Conservation (phyloP, 2,329 filamentous ascomycete species). For the Colletotrichum tanaceti region DNA sequence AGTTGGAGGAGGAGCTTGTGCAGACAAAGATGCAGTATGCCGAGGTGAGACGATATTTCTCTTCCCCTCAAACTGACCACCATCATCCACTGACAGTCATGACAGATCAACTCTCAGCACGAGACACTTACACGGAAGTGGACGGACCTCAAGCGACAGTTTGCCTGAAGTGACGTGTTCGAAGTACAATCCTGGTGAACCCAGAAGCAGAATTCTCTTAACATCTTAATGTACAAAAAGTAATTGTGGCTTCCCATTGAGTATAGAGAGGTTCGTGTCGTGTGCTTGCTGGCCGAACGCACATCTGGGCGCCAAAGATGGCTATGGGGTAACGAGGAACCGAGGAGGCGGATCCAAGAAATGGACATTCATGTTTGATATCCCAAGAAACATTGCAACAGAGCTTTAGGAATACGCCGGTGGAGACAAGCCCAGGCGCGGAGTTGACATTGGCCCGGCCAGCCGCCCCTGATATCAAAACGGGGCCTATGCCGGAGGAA, state of each 20-base stretch:
- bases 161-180: constrained; percentile 51
- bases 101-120: constrained; percentile 76
- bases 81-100: constrained; percentile 7
- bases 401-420: constrained; percentile 9
- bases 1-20: constrained; percentile 93
- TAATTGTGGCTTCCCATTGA: constrained; percentile 38
- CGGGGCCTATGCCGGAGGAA: background rate
- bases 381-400: constrained; percentile 22
- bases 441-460: constrained; percentile 14
- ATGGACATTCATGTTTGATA: constrained; percentile 30
- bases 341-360: constrained; percentile 7
- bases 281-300: constrained; percentile 39
- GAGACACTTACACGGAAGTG: constrained; percentile 81
- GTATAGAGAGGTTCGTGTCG: constrained; percentile 33
- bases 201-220: constrained; percentile 39
- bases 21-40: constrained; percentile 95
- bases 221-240: constrained; percentile 40
- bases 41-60: constrained; percentile 75
- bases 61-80: background rate
- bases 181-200: constrained; percentile 28
- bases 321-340: constrained; percentile 10
- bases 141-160: constrained; percentile 76
- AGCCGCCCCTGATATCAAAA: background rate
- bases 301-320: constrained; percentile 34
- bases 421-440: background rate